Percentiles rank a stretch among this genome's conserved stretches.
phyloP scores from a whole-genome alignment of 1,284 basidiomycete genomes.

The Phaffia rhodozyma region DNA sequence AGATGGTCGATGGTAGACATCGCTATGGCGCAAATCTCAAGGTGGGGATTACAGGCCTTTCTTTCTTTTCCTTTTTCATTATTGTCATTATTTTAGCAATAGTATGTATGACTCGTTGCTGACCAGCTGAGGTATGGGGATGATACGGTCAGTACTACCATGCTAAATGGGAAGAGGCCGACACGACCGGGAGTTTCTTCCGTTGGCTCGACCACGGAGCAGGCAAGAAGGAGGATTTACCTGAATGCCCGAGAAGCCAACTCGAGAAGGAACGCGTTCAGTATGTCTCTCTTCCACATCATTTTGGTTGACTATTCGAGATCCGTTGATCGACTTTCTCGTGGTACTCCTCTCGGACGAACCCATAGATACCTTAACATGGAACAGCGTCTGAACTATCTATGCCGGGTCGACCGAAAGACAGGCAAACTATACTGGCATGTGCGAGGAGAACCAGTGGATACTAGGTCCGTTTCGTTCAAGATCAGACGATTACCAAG shows the following conservation, averaged over 20 bases:
- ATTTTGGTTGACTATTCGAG: background rate
- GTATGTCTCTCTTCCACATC: constrained; percentile 17
- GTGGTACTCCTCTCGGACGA: background rate
- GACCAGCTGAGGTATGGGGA: background rate
- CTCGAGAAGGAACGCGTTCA: constrained; percentile 50
- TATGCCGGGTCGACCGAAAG: constrained; percentile 48
- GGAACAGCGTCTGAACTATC: constrained; percentile 60
- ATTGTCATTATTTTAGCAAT: too few species aligned
- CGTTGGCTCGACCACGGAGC: constrained; percentile 58
- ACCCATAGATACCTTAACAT: constrained; percentile 50
- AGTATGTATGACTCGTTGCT: too few species aligned
- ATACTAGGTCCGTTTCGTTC: constrained; percentile 24
- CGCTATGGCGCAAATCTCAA: constrained; percentile 47
- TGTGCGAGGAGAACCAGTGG: constrained; percentile 20
- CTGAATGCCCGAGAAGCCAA: constrained; percentile 53
- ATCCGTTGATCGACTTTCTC: too few species aligned
- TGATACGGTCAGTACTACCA: constrained; percentile 46
- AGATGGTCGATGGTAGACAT: constrained; percentile 59
- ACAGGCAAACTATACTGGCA: constrained; percentile 57
- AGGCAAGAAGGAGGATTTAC: constrained; percentile 52
- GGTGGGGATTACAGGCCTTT: constrained; percentile 12
- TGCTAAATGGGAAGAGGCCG: constrained; percentile 45
- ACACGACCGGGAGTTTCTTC: constrained; percentile 60
- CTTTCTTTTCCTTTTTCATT: too few species aligned
- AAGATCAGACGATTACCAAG: too few species aligned